Evolutionary conservation across 192 early-diverging fungal genomes (phyloP), one percentile per base, ranked within the genome.

Genomic region (Spizellomyces punctatus): DNA sequence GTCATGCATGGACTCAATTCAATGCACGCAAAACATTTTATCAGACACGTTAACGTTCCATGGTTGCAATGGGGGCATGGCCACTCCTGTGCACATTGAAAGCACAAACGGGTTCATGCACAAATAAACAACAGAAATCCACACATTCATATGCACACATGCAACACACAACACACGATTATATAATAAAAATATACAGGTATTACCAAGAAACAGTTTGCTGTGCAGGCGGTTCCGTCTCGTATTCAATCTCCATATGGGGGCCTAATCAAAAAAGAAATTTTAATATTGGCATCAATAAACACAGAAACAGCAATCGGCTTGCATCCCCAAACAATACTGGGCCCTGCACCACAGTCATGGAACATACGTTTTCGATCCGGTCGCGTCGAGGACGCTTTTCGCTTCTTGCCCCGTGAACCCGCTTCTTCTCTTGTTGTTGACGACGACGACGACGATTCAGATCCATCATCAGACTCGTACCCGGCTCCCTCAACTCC

Each of bases 231-330:
- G 54, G 21, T 65, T 80, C 79, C 12, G 63, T 16, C 61, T 80
- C 79, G 69, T 80, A 80, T 43, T 80, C 79, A 55, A 80, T 59
- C 44, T 80, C 72, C 42, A 80, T 65, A 21, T 58, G 66, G 8
- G 73, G 77, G 61, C 83, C 78, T 77, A 58, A 5, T 65, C n/a
- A n/a, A n/a, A 59, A 73, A 17, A 41, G 42, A 46, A 12, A 47
- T 17, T 52, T 45, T 16, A 16, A 41, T 4, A 4, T 46, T 10
- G 47, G 43, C 41, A 19, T 2, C 49, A 21, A n/a, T 36, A 56
- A 5, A 61, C 16, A 58, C 48, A n/a, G n/a, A n/a, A n/a, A n/a
- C n/a, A n/a, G n/a, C n/a, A n/a, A n/a, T n/a, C n/a, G n/a, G n/a
- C n/a, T n/a, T n/a, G n/a, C n/a, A n/a, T n/a, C n/a, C n/a, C n/a